A percentile compares a stretch with the other conserved stretches of the same genome.
These are phyloP conservation scores for Dimocarpus longan DNA, from an alignment of 345 rosid species.

Conservation along the genomic window DNA sequence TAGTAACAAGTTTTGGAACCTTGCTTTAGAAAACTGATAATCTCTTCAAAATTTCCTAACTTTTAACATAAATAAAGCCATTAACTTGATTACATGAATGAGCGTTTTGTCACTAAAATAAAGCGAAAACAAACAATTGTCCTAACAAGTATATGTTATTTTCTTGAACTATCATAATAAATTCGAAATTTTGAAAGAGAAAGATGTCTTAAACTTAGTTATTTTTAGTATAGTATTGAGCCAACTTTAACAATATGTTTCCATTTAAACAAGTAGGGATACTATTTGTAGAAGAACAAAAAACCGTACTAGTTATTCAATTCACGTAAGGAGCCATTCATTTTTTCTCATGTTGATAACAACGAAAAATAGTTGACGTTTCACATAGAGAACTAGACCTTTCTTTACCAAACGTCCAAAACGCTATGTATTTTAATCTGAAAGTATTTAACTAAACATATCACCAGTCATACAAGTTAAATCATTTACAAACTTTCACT, in stretches of 20 bases:
- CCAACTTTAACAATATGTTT: not conserved
- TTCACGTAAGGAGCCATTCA: not conserved
- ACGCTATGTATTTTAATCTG: not conserved
- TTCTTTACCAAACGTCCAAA: constrained; percentile 6
- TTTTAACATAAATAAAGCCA: too few species aligned
- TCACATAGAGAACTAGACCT: not conserved
- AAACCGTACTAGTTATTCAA: not conserved
- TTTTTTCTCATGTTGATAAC: not conserved
- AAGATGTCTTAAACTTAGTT: too few species aligned
- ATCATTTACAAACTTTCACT: constrained; percentile 17
- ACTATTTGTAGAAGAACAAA: not conserved
- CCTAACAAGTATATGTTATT: too few species aligned
- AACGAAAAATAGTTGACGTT: not conserved
- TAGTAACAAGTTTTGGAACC: too few species aligned
- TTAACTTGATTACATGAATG: too few species aligned
- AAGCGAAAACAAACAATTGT: too few species aligned
- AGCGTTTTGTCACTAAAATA: too few species aligned
- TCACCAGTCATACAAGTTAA: constrained; percentile 16
- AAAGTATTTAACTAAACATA: not conserved
- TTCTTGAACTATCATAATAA: too few species aligned
- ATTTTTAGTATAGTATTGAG: too few species aligned
- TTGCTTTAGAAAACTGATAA: too few species aligned
- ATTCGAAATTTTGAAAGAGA: too few species aligned
- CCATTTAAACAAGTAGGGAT: not conserved
- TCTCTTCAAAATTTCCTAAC: too few species aligned